A percentile compares a stretch with the other conserved stretches of the same genome.
phyloP scores from a whole-genome alignment of 345 rosid species.

The Citrus trifoliata region DNA sequence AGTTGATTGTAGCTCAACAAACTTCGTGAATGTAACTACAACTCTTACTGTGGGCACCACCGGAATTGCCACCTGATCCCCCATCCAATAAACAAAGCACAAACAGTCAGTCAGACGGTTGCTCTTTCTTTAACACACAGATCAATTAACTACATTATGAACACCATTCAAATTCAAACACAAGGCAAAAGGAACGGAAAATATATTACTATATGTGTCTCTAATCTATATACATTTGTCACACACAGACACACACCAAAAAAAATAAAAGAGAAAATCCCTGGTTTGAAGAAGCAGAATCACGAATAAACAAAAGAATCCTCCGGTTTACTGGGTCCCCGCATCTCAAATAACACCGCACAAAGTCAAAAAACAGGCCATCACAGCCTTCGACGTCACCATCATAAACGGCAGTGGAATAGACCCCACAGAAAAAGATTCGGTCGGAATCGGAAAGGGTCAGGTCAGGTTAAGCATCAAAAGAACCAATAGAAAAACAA shows the following conservation, averaged over 20 bases:
- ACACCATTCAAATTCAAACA: neutral
- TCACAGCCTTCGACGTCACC: conserved; percentile 20
- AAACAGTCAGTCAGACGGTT: neutral
- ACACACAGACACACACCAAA: no score
- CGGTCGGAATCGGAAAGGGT: neutral
- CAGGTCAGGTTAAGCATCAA: conserved; percentile 20
- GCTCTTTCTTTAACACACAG: neutral
- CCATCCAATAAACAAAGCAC: conserved; percentile 8
- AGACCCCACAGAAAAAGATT: conserved; percentile 31
- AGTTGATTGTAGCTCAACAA: conserved; percentile 68
- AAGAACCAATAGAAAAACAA: conserved; percentile 20
- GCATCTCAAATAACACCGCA: neutral
- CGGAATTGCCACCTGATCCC: conserved; percentile 86
- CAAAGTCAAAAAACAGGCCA: conserved; percentile 1
- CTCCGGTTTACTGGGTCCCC: conserved; percentile 24
- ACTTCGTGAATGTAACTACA: conserved; percentile 92
- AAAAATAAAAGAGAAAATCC: no score
- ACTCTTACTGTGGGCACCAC: conserved; percentile 96
- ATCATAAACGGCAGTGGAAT: conserved; percentile 13
- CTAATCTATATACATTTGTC: no score
- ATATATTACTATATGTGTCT: neutral
- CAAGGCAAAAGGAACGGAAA: neutral
- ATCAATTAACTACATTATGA: neutral
- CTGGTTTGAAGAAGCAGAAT: neutral
- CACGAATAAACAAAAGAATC: conserved; percentile 6